Conservation (phyloP, 202 grass and related monocot species). For the Digitaria exilis region DNA sequence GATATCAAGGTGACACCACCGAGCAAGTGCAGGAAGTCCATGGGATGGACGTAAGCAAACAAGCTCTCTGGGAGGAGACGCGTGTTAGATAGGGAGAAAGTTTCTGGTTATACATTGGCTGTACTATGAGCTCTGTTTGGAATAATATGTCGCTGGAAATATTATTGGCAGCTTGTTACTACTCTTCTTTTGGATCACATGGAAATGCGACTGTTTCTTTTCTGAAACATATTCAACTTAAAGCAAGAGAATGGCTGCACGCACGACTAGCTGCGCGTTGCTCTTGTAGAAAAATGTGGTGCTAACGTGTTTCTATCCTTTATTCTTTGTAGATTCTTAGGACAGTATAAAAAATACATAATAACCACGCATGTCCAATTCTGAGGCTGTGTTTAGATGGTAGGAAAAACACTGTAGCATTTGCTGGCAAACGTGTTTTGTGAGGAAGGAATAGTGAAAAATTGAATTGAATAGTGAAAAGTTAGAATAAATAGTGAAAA, state of each 20-base stretch:
- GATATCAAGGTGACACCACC: conserved; percentile 34
- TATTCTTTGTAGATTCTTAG: not conserved
- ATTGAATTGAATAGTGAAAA: too few species aligned
- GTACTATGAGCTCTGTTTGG: not conserved
- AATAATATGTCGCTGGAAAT: not conserved
- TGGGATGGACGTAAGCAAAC: conserved; percentile 33
- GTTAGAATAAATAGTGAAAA: too few species aligned
- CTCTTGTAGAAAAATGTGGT: not conserved
- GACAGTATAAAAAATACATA: not conserved
- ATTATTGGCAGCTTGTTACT: not conserved
- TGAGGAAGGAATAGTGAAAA: too few species aligned
- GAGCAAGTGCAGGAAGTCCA: conserved; percentile 31
- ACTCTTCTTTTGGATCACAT: not conserved
- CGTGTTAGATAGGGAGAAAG: too few species aligned
- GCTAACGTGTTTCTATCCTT: not conserved
- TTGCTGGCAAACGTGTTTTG: too few species aligned
- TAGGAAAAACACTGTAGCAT: too few species aligned
- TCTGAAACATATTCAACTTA: not conserved
- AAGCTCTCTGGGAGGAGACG: too few species aligned
- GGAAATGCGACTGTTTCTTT: not conserved
- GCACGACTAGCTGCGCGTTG: not conserved
- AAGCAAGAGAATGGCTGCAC: not conserved
- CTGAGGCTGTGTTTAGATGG: too few species aligned
- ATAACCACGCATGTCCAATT: not conserved
- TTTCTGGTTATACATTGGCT: not conserved